Base-by-base conservation (phyloP, 2,329 filamentous ascomycete genomes). In the Fusarium chuoi region DNA sequence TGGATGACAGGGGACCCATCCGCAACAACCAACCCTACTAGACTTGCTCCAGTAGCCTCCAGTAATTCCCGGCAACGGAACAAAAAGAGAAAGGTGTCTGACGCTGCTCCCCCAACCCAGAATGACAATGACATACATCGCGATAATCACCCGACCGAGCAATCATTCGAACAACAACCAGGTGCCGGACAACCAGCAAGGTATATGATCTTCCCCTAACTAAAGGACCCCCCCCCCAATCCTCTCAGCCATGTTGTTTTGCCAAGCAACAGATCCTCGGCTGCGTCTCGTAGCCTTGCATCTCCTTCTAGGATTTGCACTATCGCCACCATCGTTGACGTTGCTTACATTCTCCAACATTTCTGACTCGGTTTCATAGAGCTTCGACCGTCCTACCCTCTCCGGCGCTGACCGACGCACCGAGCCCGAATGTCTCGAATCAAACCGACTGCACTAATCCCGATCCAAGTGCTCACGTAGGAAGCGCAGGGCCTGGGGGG, bases 321-420 rank as follows among this genome's bases (percentile, higher is more conserved):
- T 35, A 51, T 55, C 44, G 60, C 52, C 60, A 59, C 65, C 35
- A 48, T 46, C 51, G 33, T 52, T 36, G 46, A 46, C 52, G 28
- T 39, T 36, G 42, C 68, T 52, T 20, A 52, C 38, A 52, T 41
- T 35, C 42, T 49, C 46, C 54, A 51, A 44, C 62, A 44, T 52
- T 48, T 57, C 75, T 78, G 65, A 78, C 62, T 42, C 30, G 35
- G 33, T n/a, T 41, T 48, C 26, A 55, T 45, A 79, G 77, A 74
- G 35, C 54, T 26, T 72, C 79, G 65, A 75, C 81, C 39, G 83
- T 88, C 26, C 85, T 92, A 56, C 89, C 90, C 12, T 92, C 91
- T 20, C 90, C 91, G 38, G 87, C 90, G 18, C 87, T 89, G 17
- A 92, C 89, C 78, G 88, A 92, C 72, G 89, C 91, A 69, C 83